Conservation (phyloP, 768 basidiomycete genomes). For the Amanita thiersii region DNA sequence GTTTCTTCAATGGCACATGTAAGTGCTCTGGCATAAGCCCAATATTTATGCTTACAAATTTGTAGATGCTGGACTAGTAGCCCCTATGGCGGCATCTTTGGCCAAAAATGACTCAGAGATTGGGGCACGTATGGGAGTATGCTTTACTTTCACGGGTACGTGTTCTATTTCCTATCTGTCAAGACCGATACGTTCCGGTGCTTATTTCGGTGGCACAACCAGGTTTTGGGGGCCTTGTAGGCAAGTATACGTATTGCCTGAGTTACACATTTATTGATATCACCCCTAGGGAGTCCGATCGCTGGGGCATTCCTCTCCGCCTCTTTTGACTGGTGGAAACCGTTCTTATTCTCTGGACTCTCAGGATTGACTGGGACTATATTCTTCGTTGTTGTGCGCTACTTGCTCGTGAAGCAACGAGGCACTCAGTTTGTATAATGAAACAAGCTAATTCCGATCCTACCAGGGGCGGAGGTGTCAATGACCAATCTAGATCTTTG, state of each 20-base stretch:
- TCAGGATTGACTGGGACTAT: slow-evolving; percentile 21
- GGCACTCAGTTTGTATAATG: slow-evolving; percentile 1
- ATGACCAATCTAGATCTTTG: too few relatives aligned
- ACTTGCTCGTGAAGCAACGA: slow-evolving; percentile 2
- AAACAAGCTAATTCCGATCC: too few relatives aligned
- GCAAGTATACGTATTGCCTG: slow-evolving; percentile 14
- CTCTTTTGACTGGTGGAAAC: slow-evolving; percentile 50
- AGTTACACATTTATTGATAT: neutral
- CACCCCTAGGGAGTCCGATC: slow-evolving; percentile 42
- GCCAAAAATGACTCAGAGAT: slow-evolving; percentile 40
- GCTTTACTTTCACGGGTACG: slow-evolving; percentile 39
- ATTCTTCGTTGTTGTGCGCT: neutral
- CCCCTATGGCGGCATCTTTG: slow-evolving; percentile 34
- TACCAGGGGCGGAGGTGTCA: too few relatives aligned
- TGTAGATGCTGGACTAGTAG: slow-evolving; percentile 31
- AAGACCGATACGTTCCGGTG: slow-evolving; percentile 3
- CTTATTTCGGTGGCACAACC: slow-evolving; percentile 9
- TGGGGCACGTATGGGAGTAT: slow-evolving; percentile 46
- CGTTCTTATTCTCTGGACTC: slow-evolving; percentile 44
- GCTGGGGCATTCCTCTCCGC: slow-evolving; percentile 46
- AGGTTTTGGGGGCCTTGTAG: slow-evolving; percentile 35
- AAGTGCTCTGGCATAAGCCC: slow-evolving; percentile 16
- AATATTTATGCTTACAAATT: slow-evolving; percentile 11
- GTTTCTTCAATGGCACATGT: slow-evolving; percentile 40
- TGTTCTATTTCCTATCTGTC: neutral